A percentile compares a stretch with the other conserved stretches of the same genome.
These are phyloP conservation scores for Pleurotus djamor DNA, from an alignment of 768 basidiomycete species.

Conservation along the genomic window DNA sequence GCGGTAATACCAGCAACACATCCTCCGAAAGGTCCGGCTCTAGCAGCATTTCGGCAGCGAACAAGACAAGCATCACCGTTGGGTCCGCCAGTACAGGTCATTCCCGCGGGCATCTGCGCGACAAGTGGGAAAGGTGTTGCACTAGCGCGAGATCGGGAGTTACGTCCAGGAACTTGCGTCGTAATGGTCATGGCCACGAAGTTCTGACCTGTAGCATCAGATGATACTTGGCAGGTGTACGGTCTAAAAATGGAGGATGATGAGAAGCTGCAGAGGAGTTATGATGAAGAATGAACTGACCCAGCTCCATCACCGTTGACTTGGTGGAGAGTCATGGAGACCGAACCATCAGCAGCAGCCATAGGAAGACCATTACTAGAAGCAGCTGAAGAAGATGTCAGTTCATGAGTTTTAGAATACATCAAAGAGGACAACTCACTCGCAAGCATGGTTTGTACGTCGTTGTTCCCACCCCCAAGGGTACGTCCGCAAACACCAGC, in stretches of 20 bases:
- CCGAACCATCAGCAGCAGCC: constrained; percentile 16
- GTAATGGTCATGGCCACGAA: constrained; percentile 17
- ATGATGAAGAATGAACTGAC: constrained; percentile 10
- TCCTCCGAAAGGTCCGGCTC: constrained; percentile 28
- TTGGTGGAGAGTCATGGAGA: constrained; percentile 21
- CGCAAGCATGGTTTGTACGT: background rate
- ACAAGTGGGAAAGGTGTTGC: constrained; percentile 2
- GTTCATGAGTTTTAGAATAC: background rate
- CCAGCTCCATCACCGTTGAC: constrained; percentile 28
- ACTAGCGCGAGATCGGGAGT: background rate
- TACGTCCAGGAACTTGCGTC: constrained; percentile 19
- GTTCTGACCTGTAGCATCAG: constrained; percentile 16
- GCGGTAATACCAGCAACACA: constrained; percentile 17
- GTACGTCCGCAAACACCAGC: constrained; percentile 4
- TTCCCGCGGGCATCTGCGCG: constrained; percentile 25
- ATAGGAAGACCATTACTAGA: constrained; percentile 19
- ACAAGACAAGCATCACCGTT: constrained; percentile 26
- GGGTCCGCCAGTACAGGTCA: constrained; percentile 30
- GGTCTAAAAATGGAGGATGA: background rate
- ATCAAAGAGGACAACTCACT: background rate
- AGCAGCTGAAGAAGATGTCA: constrained; percentile 6
- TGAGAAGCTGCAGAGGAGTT: background rate
- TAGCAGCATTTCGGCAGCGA: constrained; percentile 29
- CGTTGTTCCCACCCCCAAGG: background rate
- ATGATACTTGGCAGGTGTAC: constrained; percentile 1